A percentile compares a stretch with the other conserved stretches of the same genome.
These are phyloP conservation scores for Suhomyces ambrosiae DNA, from an alignment of 1,139 yeast species.

Conservation along the genomic window DNA sequence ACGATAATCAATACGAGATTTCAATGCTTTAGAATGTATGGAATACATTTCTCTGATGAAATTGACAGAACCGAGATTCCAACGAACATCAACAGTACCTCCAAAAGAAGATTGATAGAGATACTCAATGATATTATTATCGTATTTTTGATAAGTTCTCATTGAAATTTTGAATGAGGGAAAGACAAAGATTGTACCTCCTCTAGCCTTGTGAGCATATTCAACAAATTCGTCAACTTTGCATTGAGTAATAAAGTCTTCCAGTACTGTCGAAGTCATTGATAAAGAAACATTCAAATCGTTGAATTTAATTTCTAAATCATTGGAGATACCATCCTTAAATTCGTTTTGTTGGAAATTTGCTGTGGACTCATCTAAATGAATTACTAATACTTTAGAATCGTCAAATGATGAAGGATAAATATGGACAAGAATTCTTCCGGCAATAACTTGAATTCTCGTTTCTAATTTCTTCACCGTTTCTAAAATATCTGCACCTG, in stretches of 20 bases:
- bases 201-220: conserved; percentile 62
- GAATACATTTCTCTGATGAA: conserved; percentile 83
- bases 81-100: conserved; percentile 85
- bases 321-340: conserved; percentile 50
- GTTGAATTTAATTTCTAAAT: conserved; percentile 54
- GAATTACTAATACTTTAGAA: conserved; percentile 67
- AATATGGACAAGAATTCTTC: conserved; percentile 58
- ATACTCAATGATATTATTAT: conserved; percentile 59
- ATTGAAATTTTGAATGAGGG: conserved; percentile 76
- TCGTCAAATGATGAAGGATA: conserved; percentile 81
- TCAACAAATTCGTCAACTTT: conserved; percentile 57
- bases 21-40: conserved; percentile 56
- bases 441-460: conserved; percentile 61
- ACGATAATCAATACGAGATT: conserved; percentile 38
- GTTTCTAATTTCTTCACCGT: conserved; percentile 53
- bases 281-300: conserved; percentile 71
- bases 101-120: conserved; percentile 73
- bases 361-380: conserved; percentile 61
- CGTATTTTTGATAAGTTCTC: conserved; percentile 66
- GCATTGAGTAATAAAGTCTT: conserved; percentile 43
- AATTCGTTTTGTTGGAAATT: conserved; percentile 60
- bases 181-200: conserved; percentile 78
- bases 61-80: conserved; percentile 93
- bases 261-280: conserved; percentile 47
- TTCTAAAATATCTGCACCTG: conserved; percentile 29